These are phyloP conservation scores for Phytophthora pisi DNA, from an alignment of 352 stramenopile genomes.

Conservation along the genomic window DNA sequence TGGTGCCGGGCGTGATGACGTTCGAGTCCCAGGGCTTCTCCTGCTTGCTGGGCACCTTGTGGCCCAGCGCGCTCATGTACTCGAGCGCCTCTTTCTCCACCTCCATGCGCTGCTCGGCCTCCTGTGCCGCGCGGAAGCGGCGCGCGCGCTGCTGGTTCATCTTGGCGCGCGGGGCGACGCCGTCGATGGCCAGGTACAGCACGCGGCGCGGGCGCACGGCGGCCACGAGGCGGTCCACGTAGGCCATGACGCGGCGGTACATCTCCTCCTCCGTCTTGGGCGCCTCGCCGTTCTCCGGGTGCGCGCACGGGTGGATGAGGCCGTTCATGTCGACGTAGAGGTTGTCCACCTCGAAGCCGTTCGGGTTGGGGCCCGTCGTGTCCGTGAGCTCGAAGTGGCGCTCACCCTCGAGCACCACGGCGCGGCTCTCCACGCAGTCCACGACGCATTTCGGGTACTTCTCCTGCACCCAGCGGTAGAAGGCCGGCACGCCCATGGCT, in stretches of 20 bases:
- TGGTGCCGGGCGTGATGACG: slow-evolving; percentile 99
- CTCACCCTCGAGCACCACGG: slow-evolving; percentile 82
- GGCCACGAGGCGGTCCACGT: slow-evolving; percentile 97
- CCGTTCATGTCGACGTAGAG: slow-evolving; percentile 99
- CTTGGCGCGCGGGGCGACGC: slow-evolving; percentile 98
- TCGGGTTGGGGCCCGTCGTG: slow-evolving; percentile 90
- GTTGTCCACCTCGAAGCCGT: slow-evolving; percentile 97
- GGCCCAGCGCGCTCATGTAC: slow-evolving; percentile 91
- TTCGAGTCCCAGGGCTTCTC: slow-evolving; percentile 97
- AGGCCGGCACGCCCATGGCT: slow-evolving; percentile 97
- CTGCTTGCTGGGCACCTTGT: slow-evolving; percentile 82
- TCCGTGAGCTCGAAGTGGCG: slow-evolving; percentile 84
- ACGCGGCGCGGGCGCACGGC: slow-evolving; percentile 94
- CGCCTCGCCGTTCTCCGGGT: slow-evolving; percentile 93
- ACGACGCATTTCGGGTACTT: slow-evolving; percentile 99
- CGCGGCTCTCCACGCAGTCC: slow-evolving; percentile 80
- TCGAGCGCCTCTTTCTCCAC: slow-evolving; percentile 93
- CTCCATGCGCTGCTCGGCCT: slow-evolving; percentile 93
- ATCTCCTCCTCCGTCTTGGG: slow-evolving; percentile 98
- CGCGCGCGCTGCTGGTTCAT: slow-evolving; percentile 99
- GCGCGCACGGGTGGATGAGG: slow-evolving; percentile 99
- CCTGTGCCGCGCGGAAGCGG: slow-evolving; percentile 96
- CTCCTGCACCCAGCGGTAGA: slow-evolving; percentile 99
- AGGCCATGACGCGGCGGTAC: slow-evolving; percentile 96
- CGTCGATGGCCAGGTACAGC: slow-evolving; percentile 99